Percentiles rank a stretch among this genome's conserved stretches.
Evolutionary conservation across 2,329 filamentous ascomycete species (phyloP).

Genomic region (Claviceps monticola): DNA sequence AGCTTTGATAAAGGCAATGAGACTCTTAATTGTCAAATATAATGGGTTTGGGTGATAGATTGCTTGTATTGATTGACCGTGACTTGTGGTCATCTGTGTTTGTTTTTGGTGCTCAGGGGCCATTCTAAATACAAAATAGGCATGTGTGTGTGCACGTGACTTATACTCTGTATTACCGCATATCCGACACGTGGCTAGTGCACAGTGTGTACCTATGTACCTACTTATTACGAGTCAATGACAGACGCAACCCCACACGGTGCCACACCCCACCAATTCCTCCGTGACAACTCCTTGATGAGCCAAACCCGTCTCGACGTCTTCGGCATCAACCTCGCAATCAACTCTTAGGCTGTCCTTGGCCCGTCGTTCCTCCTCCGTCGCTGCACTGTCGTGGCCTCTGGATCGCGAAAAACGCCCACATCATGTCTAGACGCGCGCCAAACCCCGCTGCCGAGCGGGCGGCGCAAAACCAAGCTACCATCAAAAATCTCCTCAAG

Average conservation of each 20-base stretch:
- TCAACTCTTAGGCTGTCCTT: background rate
- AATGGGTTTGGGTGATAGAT: too few relatives aligned
- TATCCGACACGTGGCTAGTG: background rate
- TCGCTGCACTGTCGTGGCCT: conserved; percentile 4
- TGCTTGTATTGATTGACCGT: too few relatives aligned
- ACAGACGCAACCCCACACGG: too few relatives aligned
- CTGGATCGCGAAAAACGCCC: conserved; percentile 7
- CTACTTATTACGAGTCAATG: background rate
- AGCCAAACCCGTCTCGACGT: background rate
- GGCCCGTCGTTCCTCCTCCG: conserved; percentile 2
- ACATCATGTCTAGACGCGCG: conserved; percentile 60
- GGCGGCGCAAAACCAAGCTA: conserved; percentile 83
- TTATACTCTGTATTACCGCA: too few relatives aligned
- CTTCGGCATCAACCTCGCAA: background rate
- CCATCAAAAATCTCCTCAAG: conserved; percentile 90
- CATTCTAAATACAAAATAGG: too few relatives aligned
- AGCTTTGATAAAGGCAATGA: too few relatives aligned
- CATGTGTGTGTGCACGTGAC: too few relatives aligned
- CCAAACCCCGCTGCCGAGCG: conserved; percentile 71
- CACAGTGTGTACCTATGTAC: background rate
- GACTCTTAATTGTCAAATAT: too few relatives aligned
- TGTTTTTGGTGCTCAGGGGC: too few relatives aligned
- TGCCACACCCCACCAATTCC: background rate
- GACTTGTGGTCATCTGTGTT: too few relatives aligned
- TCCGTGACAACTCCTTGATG: background rate